A percentile compares a stretch with the other conserved stretches of the same genome.
These are phyloP conservation scores for Solanum arcanum DNA, from an alignment of 257 asterid species.

Conservation along the genomic window DNA sequence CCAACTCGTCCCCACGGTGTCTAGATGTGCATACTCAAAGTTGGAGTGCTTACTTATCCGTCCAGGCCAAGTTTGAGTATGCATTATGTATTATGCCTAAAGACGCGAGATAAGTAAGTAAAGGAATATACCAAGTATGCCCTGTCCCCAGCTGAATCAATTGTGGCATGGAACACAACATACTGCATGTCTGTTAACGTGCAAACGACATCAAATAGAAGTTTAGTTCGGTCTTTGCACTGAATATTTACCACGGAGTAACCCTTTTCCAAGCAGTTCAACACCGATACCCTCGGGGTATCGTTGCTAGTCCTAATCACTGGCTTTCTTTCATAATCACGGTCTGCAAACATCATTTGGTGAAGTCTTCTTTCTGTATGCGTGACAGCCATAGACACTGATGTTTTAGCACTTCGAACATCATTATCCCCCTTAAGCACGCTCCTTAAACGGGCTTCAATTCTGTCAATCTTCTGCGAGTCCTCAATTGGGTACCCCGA, in stretches of 20 bases:
- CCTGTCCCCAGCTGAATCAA: constrained; percentile 46
- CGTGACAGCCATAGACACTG: constrained; percentile 50
- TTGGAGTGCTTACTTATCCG: background rate
- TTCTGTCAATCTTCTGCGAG: constrained; percentile 30
- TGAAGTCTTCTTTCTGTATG: constrained; percentile 97
- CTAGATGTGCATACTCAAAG: background rate
- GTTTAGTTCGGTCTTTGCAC: constrained; percentile 75
- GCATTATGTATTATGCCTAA: background rate
- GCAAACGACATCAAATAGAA: constrained; percentile 81
- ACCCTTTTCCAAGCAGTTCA: constrained; percentile 70
- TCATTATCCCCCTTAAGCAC: constrained; percentile 82
- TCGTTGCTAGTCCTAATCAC: background rate
- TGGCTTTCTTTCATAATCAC: constrained; percentile 70
- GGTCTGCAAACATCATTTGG: constrained; percentile 91
- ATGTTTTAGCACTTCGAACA: constrained; percentile 57
- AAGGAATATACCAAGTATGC: constrained; percentile 48
- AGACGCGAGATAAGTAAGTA: background rate
- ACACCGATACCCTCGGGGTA: constrained; percentile 42
- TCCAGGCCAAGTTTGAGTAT: background rate
- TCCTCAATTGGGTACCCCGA: constrained; percentile 68
- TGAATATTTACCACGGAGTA: constrained; percentile 73
- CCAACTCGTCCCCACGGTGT: background rate
- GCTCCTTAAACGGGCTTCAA: constrained; percentile 57
- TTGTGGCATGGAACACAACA: constrained; percentile 76
- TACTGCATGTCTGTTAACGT: constrained; percentile 91